Conservation (phyloP, 129 eudicot genomes). For the Lonicera japonica region DNA sequence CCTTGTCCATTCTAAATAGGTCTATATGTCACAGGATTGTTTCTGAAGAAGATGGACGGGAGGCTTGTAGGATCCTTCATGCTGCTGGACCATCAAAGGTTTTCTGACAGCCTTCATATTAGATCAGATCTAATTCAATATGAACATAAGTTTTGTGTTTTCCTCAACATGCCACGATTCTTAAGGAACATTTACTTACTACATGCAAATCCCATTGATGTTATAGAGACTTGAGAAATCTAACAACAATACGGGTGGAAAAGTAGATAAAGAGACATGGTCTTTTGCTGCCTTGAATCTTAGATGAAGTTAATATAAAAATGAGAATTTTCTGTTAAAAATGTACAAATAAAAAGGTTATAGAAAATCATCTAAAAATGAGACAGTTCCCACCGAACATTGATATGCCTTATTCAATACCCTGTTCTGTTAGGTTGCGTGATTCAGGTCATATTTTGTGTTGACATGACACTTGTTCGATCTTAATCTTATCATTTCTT, state of each 20-base stretch:
- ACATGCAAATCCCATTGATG: neutral
- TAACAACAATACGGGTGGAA: too few species aligned
- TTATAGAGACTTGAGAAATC: too few species aligned
- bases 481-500: neutral
- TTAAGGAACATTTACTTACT: neutral
- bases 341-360: too few species aligned
- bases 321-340: too few species aligned
- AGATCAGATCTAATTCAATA: constrained; percentile 6
- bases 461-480: neutral
- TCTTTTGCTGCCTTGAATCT: too few species aligned
- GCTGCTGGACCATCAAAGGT: constrained; percentile 99
- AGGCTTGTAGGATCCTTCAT: constrained; percentile 90
- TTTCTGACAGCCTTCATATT: constrained; percentile 6
- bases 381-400: too few species aligned
- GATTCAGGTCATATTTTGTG: neutral
- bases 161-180: too few species aligned
- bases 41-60: constrained; percentile 87
- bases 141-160: neutral
- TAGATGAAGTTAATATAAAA: too few species aligned
- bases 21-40: constrained; percentile 48
- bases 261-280: too few species aligned
- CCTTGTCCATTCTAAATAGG: constrained; percentile 12
- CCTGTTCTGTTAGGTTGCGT: neutral
- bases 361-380: too few species aligned
- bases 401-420: too few species aligned